phyloP scores from a whole-genome alignment of 768 basidiomycete species.

The Aureoboletus auriporus region DNA sequence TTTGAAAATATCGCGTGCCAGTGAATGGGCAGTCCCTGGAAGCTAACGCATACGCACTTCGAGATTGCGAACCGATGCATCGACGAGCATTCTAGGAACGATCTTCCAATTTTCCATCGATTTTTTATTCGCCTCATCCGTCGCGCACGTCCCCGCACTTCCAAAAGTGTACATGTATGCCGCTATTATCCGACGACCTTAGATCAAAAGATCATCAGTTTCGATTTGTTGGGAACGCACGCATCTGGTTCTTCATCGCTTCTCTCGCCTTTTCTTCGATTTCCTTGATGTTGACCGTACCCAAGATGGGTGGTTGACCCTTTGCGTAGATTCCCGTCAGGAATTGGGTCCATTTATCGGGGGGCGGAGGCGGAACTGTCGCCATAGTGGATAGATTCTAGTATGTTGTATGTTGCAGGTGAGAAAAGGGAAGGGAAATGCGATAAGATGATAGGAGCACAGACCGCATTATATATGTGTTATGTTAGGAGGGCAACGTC shows the following conservation, averaged over 20 bases:
- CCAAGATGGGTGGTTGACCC: conserved; percentile 32
- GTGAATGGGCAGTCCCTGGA: neutral
- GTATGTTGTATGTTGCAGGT: too few relatives aligned
- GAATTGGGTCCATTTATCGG: conserved; percentile 27
- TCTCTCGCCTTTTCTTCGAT: conserved; percentile 67
- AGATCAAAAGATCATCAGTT: neutral
- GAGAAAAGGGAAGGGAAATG: too few relatives aligned
- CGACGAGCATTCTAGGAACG: conserved; percentile 75
- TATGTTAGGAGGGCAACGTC: too few relatives aligned
- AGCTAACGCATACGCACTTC: conserved; percentile 40
- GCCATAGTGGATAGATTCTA: conserved; percentile 5
- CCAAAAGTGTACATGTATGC: conserved; percentile 76
- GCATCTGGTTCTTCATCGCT: conserved; percentile 51
- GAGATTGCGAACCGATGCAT: conserved; percentile 53
- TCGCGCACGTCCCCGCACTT: conserved; percentile 68
- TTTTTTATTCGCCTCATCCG: conserved; percentile 60
- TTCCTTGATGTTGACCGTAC: conserved; percentile 58
- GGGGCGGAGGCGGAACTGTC: conserved; percentile 14
- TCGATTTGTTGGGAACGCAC: conserved; percentile 31
- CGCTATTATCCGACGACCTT: conserved; percentile 31
- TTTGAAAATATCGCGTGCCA: neutral
- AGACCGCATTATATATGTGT: too few relatives aligned
- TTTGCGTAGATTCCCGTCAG: conserved; percentile 18
- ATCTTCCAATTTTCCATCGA: conserved; percentile 68
- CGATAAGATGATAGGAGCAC: too few relatives aligned